Percentiles rank a stretch among this genome's conserved stretches.
Conservation (phyloP, 192 early-diverging fungal genomes). For the Coemansia sp. region DNA sequence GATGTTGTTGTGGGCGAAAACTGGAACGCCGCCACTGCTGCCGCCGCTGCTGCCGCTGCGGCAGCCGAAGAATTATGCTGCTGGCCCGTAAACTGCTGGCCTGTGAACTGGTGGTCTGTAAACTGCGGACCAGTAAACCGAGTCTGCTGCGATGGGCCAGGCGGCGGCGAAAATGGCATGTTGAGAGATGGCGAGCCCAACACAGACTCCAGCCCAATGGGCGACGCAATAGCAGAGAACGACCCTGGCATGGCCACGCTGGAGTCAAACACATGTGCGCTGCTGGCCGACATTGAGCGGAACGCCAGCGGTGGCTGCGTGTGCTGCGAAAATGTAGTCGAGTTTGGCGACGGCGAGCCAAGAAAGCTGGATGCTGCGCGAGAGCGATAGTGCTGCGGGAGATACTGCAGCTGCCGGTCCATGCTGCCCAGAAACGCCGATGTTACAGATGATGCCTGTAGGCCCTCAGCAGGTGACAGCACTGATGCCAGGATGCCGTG, state of each 20-base stretch:
- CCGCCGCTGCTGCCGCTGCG: conserved; percentile 15
- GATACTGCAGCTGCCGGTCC: conserved; percentile 11
- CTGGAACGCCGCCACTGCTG: conserved; percentile 43
- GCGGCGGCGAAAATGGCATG: conserved; percentile 9
- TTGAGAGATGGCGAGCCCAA: conserved; percentile 7
- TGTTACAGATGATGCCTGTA: conserved; percentile 7
- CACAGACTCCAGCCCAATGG: conserved; percentile 24
- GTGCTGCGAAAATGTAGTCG: neutral
- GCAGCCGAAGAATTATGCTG: neutral
- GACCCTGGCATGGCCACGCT: conserved; percentile 15
- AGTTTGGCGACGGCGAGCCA: conserved; percentile 20
- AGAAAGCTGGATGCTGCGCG: conserved; percentile 20
- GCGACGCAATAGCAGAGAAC: conserved; percentile 25
- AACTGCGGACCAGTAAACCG: no score
- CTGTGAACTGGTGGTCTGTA: conserved; percentile 7
- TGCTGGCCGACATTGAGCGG: conserved; percentile 28
- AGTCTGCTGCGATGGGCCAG: neutral
- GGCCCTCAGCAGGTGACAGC: conserved; percentile 3
- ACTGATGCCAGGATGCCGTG: conserved; percentile 9
- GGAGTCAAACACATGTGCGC: conserved; percentile 19
- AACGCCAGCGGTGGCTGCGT: conserved; percentile 20
- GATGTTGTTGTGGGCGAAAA: conserved; percentile 28
- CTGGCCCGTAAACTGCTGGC: neutral
- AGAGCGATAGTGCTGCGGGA: neutral
- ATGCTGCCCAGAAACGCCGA: conserved; percentile 21